These are phyloP conservation scores for Fusarium chlamydosporum DNA, from an alignment of 2,329 filamentous ascomycete species.

Conservation along the genomic window DNA sequence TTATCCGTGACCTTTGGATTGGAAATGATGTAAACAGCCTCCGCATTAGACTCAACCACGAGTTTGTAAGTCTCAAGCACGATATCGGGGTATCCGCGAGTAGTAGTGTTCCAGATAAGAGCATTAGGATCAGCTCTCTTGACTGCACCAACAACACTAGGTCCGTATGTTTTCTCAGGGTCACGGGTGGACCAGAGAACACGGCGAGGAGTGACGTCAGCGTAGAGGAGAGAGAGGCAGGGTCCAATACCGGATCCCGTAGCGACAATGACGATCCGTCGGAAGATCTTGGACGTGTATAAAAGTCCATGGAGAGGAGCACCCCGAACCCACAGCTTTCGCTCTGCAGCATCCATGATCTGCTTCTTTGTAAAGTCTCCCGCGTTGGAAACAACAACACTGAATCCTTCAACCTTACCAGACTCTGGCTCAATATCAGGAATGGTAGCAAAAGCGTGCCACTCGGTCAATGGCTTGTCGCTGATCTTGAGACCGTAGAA, in stretches of 20 bases:
- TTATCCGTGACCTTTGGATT: conserved; percentile 30
- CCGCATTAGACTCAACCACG: conserved; percentile 22
- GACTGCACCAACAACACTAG: conserved; percentile 6
- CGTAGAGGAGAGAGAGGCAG: conserved; percentile 14
- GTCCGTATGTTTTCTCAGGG: conserved; percentile 22
- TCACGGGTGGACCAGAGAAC: conserved; percentile 26
- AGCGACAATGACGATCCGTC: conserved; percentile 14
- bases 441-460: conserved; percentile 29
- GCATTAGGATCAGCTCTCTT: conserved; percentile 28
- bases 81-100: conserved; percentile 23
- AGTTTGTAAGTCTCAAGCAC: conserved; percentile 26
- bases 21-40: conserved; percentile 24
- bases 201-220: conserved; percentile 18
- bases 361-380: conserved; percentile 30
- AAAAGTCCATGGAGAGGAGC: conserved; percentile 19
- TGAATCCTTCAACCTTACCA: conserved; percentile 18
- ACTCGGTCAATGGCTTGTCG: conserved; percentile 25
- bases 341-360: conserved; percentile 15
- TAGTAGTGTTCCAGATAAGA: conserved; percentile 23
- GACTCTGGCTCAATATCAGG: conserved; percentile 26
- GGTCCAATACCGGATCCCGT: conserved; percentile 27
- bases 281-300: conserved; percentile 20
- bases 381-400: conserved; percentile 23
- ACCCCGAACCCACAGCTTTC: conserved; percentile 24
- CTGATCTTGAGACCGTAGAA: conserved; percentile 34